phyloP scores from a whole-genome alignment of 2,329 filamentous ascomycete genomes.

The Fusarium temperatum region DNA sequence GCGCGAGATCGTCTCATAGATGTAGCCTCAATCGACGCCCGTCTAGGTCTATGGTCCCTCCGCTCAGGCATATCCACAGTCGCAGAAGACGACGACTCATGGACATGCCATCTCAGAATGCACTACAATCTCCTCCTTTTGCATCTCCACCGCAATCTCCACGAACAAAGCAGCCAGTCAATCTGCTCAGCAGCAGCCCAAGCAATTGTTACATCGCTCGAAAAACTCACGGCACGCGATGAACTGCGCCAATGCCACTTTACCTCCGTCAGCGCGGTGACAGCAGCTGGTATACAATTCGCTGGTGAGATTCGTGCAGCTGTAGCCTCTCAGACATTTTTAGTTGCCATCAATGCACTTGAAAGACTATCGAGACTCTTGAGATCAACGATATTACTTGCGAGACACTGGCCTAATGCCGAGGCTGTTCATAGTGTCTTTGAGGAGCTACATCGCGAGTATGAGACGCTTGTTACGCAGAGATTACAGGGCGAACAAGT shows the following conservation, averaged over 20 bases:
- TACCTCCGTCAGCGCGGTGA: conserved; percentile 37
- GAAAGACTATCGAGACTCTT: conserved; percentile 31
- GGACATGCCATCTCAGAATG: conserved; percentile 38
- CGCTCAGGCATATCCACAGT: conserved; percentile 38
- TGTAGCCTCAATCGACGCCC: conserved; percentile 32
- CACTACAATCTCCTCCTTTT: conserved; percentile 39
- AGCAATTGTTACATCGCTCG: conserved; percentile 36
- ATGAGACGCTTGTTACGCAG: conserved; percentile 37
- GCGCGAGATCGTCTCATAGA: conserved; percentile 31
- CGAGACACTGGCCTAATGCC: conserved; percentile 37
- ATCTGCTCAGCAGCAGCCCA: conserved; percentile 40
- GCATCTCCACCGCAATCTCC: conserved; percentile 36
- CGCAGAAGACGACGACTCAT: conserved; percentile 32
- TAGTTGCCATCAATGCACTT: conserved; percentile 35
- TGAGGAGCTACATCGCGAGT: conserved; percentile 38
- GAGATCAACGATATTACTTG: conserved; percentile 25
- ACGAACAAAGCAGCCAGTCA: conserved; percentile 29
- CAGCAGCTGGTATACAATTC: conserved; percentile 38
- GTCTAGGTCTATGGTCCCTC: conserved; percentile 38
- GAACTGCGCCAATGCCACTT: conserved; percentile 39
- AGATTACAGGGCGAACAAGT: conserved; percentile 38
- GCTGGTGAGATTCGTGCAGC: conserved; percentile 37
- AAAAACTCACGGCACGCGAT: conserved; percentile 32
- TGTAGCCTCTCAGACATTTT: conserved; percentile 24
- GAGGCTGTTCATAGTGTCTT: conserved; percentile 42